phyloP scores from a whole-genome alignment of 352 stramenopile genomes.

The Pythium dissimile region DNA sequence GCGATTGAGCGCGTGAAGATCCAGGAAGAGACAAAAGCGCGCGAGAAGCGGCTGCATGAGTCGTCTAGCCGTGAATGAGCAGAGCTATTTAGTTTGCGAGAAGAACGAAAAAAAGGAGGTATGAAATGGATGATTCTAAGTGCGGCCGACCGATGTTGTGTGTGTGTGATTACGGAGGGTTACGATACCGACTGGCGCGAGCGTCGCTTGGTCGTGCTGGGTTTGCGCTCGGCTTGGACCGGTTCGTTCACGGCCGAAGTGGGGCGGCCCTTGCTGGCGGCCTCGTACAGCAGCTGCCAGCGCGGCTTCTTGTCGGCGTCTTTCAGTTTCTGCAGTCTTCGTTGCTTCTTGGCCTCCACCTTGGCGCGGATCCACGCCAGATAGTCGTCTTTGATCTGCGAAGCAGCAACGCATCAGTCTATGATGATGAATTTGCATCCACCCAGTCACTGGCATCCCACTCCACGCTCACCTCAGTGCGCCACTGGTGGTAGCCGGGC shows the following conservation, averaged over 20 bases:
- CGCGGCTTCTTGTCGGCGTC: conserved; percentile 58
- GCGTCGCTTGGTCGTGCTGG: background rate
- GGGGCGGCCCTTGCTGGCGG: conserved; percentile 30
- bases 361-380: conserved; percentile 66
- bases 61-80: no score
- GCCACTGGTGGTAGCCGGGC: conserved; percentile 57
- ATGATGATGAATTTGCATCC: background rate
- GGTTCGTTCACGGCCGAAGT: background rate
- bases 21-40: conserved; percentile 37
- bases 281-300: conserved; percentile 69
- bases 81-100: background rate
- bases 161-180: background rate
- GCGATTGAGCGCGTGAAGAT: conserved; percentile 55
- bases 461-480: conserved; percentile 45
- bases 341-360: conserved; percentile 43
- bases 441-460: no score
- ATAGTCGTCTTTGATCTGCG: conserved; percentile 68
- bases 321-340: conserved; percentile 42
- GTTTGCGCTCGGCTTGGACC: background rate
- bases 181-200: conserved; percentile 4
- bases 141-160: background rate
- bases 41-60: background rate
- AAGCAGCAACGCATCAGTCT: background rate
- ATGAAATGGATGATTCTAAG: no score
- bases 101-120: background rate